These are phyloP conservation scores for Eucalyptus cloeziana DNA, from an alignment of 345 rosid genomes.

Conservation along the genomic window DNA sequence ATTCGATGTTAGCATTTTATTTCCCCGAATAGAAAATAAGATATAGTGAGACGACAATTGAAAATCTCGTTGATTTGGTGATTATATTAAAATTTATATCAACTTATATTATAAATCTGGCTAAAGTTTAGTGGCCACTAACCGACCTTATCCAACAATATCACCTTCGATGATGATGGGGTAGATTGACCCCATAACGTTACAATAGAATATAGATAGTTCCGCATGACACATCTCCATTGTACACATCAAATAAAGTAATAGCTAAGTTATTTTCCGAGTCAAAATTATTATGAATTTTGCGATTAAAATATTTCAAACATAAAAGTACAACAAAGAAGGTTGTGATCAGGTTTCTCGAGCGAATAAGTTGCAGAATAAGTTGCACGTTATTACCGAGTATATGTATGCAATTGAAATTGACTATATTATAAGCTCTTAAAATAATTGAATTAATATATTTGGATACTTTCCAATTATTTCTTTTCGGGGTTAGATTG, in stretches of 20 bases:
- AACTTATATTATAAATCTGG: neutral
- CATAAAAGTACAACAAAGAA: neutral
- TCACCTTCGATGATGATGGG: neutral
- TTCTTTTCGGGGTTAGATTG: neutral
- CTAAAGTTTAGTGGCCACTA: neutral
- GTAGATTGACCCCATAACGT: neutral
- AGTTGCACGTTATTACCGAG: neutral
- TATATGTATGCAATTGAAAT: neutral
- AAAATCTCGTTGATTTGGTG: neutral
- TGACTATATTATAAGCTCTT: neutral
- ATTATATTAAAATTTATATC: neutral
- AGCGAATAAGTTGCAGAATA: accelerated
- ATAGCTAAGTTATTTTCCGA: accelerated
- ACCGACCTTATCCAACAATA: neutral
- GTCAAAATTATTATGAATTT: neutral
- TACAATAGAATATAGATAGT: neutral
- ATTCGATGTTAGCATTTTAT: neutral
- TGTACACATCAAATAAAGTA: accelerated
- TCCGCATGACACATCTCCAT: accelerated
- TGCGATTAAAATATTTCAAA: neutral
- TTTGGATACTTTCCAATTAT: neutral
- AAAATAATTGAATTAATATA: neutral
- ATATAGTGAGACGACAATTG: neutral
- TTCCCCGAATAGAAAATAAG: neutral
- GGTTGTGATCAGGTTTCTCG: neutral